Conservation (phyloP, 208 protist genomes). For the Crithidia fasciculata region DNA sequence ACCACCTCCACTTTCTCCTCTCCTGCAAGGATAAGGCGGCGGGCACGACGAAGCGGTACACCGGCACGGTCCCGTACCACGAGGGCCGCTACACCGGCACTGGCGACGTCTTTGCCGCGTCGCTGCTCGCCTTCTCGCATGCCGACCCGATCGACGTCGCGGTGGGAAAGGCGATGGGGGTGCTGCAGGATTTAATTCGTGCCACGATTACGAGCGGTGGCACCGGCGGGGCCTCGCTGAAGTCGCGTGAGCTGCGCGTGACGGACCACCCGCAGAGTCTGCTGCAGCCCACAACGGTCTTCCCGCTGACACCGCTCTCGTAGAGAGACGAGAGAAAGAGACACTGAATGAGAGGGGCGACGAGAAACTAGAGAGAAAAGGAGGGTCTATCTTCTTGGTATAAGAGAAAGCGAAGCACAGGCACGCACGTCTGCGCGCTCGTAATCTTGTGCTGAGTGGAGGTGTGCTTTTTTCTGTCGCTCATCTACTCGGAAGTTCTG, state of each 20-base stretch:
- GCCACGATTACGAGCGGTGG: slow-evolving; percentile 64
- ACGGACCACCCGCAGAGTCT: slow-evolving; percentile 52
- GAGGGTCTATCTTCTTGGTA: no score
- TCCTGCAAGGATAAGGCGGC: slow-evolving; percentile 34
- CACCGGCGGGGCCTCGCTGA: slow-evolving; percentile 48
- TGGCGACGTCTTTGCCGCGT: slow-evolving; percentile 84
- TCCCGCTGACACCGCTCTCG: slow-evolving; percentile 48
- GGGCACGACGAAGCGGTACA: slow-evolving; percentile 46
- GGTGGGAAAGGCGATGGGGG: slow-evolving; percentile 80
- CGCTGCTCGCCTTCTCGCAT: slow-evolving; percentile 73
- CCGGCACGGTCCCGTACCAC: slow-evolving; percentile 72
- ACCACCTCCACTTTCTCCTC: slow-evolving; percentile 65
- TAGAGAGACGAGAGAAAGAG: neutral
- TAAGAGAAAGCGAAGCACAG: no score
- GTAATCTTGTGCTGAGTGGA: no score
- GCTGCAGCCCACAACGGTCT: slow-evolving; percentile 48
- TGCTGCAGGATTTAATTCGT: slow-evolving; percentile 85
- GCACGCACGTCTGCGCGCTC: no score
- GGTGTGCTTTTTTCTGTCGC: no score
- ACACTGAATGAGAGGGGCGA: neutral
- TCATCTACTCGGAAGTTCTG: no score
- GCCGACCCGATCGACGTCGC: slow-evolving; percentile 54
- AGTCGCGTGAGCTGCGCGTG: slow-evolving; percentile 79
- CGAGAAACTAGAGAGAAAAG: neutral
- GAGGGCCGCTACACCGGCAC: slow-evolving; percentile 88